Percentiles rank a stretch among this genome's conserved stretches.
These are phyloP conservation scores for Botrytis aclada DNA, from an alignment of 2,329 filamentous ascomycete species.

Conservation along the genomic window DNA sequence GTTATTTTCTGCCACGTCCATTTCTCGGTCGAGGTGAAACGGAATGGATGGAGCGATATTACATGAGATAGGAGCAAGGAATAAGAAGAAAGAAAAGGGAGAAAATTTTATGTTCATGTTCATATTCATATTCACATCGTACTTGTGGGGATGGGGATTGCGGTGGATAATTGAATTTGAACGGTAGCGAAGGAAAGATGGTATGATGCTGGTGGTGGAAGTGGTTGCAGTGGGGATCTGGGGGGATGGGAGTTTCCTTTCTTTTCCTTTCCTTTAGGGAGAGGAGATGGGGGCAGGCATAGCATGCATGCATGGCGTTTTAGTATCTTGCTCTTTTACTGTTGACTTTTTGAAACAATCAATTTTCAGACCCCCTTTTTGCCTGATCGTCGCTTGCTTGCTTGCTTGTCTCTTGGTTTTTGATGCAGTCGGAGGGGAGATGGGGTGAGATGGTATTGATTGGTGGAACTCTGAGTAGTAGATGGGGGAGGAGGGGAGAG, in stretches of 20 bases:
- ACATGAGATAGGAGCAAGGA: not conserved
- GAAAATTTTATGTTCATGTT: not conserved
- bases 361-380: no score
- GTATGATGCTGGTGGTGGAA: not conserved
- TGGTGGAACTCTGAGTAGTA: not conserved
- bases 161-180: not conserved
- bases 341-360: no score
- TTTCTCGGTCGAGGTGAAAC: not conserved
- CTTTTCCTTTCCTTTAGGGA: not conserved
- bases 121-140: not conserved
- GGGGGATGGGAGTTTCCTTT: not conserved
- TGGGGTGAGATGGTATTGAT: not conserved
- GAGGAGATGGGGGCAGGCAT: not conserved
- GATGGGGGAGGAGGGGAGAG: accelerated
- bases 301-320: not conserved
- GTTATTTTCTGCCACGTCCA: not conserved
- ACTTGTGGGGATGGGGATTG: not conserved
- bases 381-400: no score
- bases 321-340: no score
- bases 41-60: not conserved
- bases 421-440: no score
- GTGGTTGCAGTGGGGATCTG: not conserved
- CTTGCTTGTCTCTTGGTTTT: no score
- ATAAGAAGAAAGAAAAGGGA: not conserved
- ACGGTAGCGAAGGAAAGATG: not conserved